These are phyloP conservation scores for Botrytis hyacinthi DNA, from an alignment of 2,329 filamentous ascomycete genomes.

Conservation along the genomic window DNA sequence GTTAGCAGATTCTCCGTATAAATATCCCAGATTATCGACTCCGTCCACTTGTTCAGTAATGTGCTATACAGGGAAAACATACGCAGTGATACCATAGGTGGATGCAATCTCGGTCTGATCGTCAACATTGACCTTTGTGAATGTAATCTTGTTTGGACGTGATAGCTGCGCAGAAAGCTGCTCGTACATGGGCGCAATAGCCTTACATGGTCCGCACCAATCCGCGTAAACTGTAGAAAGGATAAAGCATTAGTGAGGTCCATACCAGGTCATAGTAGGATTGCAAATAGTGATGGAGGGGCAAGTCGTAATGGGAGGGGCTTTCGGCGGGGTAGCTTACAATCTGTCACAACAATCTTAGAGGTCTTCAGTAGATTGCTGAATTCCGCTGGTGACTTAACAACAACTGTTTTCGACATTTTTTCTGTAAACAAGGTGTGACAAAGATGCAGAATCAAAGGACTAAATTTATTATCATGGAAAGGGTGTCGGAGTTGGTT, in stretches of 20 bases:
- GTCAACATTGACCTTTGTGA: conserved; percentile 85
- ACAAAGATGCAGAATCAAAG: conserved; percentile 6
- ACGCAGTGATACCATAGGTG: conserved; percentile 70
- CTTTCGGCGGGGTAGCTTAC: conserved; percentile 53
- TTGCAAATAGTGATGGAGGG: conserved; percentile 34
- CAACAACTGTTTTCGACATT: conserved; percentile 43
- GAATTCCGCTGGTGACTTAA: conserved; percentile 62
- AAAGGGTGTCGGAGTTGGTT: conserved; percentile 4
- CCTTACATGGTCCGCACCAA: conserved; percentile 81
- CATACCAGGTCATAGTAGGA: not conserved
- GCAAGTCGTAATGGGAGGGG: conserved; percentile 1
- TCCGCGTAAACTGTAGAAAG: conserved; percentile 71
- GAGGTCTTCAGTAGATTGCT: conserved; percentile 66
- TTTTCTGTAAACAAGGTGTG: conserved; percentile 13
- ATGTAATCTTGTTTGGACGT: conserved; percentile 70
- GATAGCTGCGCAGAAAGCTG: conserved; percentile 70
- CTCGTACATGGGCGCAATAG: conserved; percentile 81
- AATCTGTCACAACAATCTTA: conserved; percentile 81
- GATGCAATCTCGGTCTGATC: conserved; percentile 69
- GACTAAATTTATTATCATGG: not conserved
- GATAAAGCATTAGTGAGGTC: conserved; percentile 23
- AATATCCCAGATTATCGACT: not conserved
- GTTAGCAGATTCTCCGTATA: conserved; percentile 13
- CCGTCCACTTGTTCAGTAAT: not conserved
- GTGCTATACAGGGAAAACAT: conserved; percentile 35